phyloP scores from a whole-genome alignment of 768 basidiomycete genomes.

The Galerina marginata region DNA sequence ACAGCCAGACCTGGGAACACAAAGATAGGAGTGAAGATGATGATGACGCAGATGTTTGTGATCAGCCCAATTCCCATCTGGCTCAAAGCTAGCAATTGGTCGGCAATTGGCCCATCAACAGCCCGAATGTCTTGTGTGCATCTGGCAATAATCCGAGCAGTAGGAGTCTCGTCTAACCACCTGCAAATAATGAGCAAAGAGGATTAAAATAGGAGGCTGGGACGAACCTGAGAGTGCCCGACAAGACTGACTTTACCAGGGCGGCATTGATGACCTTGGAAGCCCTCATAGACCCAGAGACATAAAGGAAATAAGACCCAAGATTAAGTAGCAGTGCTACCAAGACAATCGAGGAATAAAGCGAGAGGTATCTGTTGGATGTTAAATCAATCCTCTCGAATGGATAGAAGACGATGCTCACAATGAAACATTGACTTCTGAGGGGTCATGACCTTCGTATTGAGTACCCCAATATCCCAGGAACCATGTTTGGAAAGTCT shows the following conservation, averaged over 20 bases:
- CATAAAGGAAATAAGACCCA: constrained; percentile 1
- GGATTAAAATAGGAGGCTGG: too few relatives aligned
- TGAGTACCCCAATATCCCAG: constrained; percentile 51
- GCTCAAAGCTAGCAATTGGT: constrained; percentile 28
- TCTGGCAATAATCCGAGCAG: constrained; percentile 17
- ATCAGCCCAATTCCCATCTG: constrained; percentile 40
- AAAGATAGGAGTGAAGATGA: constrained; percentile 48
- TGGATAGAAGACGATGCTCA: constrained; percentile 28
- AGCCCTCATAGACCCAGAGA: constrained; percentile 44
- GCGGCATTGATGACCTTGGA: constrained; percentile 17
- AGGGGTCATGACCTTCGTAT: constrained; percentile 37
- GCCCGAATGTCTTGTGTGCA: constrained; percentile 30
- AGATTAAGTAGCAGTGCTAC: background rate
- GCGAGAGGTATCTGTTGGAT: constrained; percentile 30
- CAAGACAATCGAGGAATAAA: constrained; percentile 34
- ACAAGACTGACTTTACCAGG: constrained; percentile 16
- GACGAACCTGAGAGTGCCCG: constrained; percentile 19
- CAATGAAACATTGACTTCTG: constrained; percentile 40
- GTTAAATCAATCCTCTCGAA: background rate
- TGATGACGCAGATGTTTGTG: constrained; percentile 44
- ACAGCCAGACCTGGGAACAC: constrained; percentile 46
- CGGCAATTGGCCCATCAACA: constrained; percentile 51
- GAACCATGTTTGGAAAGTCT: constrained; percentile 44
- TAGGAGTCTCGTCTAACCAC: constrained; percentile 19
- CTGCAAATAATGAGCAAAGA: background rate